Evolutionary conservation across 768 basidiomycete genomes (phyloP).

Genomic region (Butyriboletus loyo): DNA sequence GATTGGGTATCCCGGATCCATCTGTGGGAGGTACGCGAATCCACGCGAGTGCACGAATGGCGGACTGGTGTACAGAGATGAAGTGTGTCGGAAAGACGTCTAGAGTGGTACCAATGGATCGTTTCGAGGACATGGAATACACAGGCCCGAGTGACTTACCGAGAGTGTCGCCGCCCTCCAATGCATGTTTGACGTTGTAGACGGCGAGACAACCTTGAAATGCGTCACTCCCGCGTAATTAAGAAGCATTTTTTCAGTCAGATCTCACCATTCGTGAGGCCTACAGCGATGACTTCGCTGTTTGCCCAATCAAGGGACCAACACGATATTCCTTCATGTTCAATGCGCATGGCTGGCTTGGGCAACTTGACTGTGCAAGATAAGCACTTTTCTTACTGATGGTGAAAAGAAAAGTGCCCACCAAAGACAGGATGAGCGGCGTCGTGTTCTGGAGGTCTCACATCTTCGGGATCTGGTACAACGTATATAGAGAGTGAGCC

Average conservation of each 20-base stretch:
- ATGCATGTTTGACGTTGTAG: slow-evolving; percentile 48
- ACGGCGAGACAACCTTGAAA: slow-evolving; percentile 52
- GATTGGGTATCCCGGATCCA: slow-evolving; percentile 42
- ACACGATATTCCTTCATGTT: slow-evolving; percentile 72
- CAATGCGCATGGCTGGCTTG: slow-evolving; percentile 67
- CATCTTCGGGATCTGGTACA: slow-evolving; percentile 72
- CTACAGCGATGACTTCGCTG: slow-evolving; percentile 76
- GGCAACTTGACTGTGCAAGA: slow-evolving; percentile 48
- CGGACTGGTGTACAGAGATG: slow-evolving; percentile 71
- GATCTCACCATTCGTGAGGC: slow-evolving; percentile 72
- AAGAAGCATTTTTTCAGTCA: neutral
- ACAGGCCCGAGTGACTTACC: slow-evolving; percentile 24
- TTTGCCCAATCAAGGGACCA: slow-evolving; percentile 90
- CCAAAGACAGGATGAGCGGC: slow-evolving; percentile 44
- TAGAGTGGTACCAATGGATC: neutral
- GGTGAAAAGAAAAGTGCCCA: slow-evolving; percentile 31
- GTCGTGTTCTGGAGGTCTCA: slow-evolving; percentile 33
- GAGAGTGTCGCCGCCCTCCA: slow-evolving; percentile 32
- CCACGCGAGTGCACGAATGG: slow-evolving; percentile 76
- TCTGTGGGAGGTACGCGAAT: slow-evolving; percentile 60
- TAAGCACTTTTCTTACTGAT: neutral
- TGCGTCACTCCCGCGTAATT: neutral
- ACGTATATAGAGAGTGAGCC: slow-evolving; percentile 77
- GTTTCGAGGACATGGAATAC: neutral
- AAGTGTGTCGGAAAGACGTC: slow-evolving; percentile 68